Evolutionary conservation across 2,329 filamentous ascomycete genomes (phyloP), one percentile per base, ranked within the genome.

Genomic region (Paramyrothecium sp.): DNA sequence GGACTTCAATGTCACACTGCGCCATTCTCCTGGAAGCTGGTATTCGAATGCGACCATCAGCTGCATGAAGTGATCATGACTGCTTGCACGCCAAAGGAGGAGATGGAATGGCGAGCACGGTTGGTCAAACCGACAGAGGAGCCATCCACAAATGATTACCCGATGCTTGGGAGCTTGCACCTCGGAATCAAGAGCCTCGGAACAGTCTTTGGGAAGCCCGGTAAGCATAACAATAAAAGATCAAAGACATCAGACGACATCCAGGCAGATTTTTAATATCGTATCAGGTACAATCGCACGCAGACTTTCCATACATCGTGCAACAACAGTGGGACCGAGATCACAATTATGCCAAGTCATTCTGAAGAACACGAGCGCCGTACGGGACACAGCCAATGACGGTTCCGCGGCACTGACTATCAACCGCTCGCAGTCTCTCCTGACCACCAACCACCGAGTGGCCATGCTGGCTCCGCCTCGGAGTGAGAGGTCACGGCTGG

Each of bases 11-110:
- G 92, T 67, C 89, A 95, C 61, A 91, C 90, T 3, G 90, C 91
- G 1, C 87, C 90, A 0, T 91, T 91, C 71, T 95, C 92, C 1
- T 98, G 93, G 94, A 99, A 98, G 70, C 67, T 97, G 12, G 81
- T 91, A 3, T 97, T 98, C 67, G 88, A 95, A 69, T 85, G 85
- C 62, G 82, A 89, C 56, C 84, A 89, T 62, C 86, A 90, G 58
- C 78, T 94, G 54, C 94, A 91, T 69, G 94, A 98, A 72, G 75
- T 97, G 17, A 86, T 97, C 46, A 81, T 97, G 75, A 96, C 90
- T 62, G 94, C 92, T 38, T 97, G 92, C 65, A 94, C 89, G 1
- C 79, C 86, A 1, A 85, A 83, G 46, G 94, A 99, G 70, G 91
- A 95, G 66, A 77, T 83, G 50, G 86, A 89, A 65, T 99, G 95